Percentiles rank a stretch among this genome's conserved stretches.
Conservation (phyloP, 345 rosid species). For the Populus ilicifolia region DNA sequence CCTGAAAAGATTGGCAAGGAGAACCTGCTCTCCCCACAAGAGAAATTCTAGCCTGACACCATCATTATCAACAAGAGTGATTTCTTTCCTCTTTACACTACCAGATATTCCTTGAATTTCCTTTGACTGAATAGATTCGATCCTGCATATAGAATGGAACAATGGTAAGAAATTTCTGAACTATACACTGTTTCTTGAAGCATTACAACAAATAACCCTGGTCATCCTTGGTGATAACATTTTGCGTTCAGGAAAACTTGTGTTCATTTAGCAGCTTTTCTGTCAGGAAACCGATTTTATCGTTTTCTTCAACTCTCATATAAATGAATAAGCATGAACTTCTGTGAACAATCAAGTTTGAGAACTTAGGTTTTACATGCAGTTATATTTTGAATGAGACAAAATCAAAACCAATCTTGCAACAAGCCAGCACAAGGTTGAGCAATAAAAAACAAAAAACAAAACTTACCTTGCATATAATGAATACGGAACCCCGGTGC, state of each 20-base stretch:
- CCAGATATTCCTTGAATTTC: constrained; percentile 55
- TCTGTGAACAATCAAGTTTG: too few relatives aligned
- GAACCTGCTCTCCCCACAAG: constrained; percentile 86
- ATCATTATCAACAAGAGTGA: constrained; percentile 69
- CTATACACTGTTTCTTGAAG: neutral
- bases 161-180: neutral
- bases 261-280: neutral
- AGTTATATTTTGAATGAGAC: neutral
- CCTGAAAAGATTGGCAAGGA: constrained; percentile 86
- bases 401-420: neutral
- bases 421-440: neutral
- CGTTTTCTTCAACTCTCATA: neutral
- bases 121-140: constrained; percentile 67
- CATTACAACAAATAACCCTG: neutral
- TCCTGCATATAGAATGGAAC: constrained; percentile 43
- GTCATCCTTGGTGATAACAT: neutral
- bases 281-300: neutral
- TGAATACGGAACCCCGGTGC: constrained; percentile 62
- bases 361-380: neutral
- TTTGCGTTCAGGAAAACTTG: neutral
- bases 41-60: constrained; percentile 60
- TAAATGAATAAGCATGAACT: neutral
- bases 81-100: constrained; percentile 55
- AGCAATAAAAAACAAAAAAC: neutral
- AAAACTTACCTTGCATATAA: constrained; percentile 68